Evolutionary conservation across 2,329 filamentous ascomycete genomes (phyloP).

Genomic region (Calonectria naviculata): DNA sequence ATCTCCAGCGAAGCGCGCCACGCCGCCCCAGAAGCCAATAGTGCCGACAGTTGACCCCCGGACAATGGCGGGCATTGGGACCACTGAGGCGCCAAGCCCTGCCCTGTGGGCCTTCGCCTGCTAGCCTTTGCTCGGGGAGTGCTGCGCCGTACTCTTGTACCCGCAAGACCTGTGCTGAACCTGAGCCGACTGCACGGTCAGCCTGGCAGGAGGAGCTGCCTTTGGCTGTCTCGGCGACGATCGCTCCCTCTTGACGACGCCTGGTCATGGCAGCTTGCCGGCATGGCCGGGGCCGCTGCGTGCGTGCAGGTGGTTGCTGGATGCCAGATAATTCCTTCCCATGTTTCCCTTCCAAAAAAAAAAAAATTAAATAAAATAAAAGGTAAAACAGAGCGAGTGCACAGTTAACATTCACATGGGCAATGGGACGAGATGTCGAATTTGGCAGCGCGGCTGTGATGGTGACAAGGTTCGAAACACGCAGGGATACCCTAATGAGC

Average conservation of each 20-base stretch:
- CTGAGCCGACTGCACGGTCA: neutral
- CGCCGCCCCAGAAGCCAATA: neutral
- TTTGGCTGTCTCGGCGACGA: neutral
- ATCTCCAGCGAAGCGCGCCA: neutral
- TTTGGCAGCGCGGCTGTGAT: neutral
- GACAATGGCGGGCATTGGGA: neutral
- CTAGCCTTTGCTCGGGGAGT: neutral
- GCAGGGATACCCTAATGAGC: neutral
- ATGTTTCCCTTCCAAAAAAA: neutral
- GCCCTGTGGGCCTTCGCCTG: conserved; percentile 7
- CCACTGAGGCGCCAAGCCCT: neutral
- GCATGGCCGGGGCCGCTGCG: neutral
- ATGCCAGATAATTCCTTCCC: neutral
- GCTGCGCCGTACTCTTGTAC: neutral
- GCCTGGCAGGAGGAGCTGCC: neutral
- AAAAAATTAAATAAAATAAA: too few relatives aligned
- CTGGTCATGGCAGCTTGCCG: neutral
- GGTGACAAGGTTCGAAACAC: neutral
- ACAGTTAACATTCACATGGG: neutral
- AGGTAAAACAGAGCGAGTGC: neutral
- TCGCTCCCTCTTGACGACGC: neutral
- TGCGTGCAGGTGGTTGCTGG: neutral
- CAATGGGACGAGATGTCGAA: neutral
- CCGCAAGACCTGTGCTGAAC: neutral
- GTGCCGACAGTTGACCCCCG: neutral